Conservation (phyloP, 169 alveolate species). For the Haemoproteus tartakovskyi region DNA sequence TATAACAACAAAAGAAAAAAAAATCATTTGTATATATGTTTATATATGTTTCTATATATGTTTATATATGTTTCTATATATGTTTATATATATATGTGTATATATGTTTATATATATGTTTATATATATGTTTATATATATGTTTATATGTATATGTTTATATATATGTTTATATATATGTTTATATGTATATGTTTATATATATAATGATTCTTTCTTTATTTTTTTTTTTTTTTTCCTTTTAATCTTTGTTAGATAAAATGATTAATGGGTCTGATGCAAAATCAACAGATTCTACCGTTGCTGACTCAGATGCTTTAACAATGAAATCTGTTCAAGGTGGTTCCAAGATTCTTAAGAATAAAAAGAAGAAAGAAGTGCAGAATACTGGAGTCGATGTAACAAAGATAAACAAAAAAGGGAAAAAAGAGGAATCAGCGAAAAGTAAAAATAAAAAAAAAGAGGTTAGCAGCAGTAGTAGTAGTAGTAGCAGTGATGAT, state of each 20-base stretch:
- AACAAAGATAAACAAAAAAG: no score
- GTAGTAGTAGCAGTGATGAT: no score
- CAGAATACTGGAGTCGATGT: no score
- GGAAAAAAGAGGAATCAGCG: no score
- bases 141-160: background rate
- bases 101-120: background rate
- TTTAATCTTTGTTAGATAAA: no score
- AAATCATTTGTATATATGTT: background rate
- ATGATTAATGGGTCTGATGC: conserved; percentile 7
- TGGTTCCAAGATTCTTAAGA: no score
- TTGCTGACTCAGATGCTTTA: conserved; percentile 51
- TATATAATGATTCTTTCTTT: background rate
- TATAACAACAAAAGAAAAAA: no score
- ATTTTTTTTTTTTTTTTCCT: background rate
- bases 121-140: background rate
- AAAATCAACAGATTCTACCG: conserved; percentile 46
- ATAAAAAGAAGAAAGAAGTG: no score
- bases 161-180: background rate
- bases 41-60: background rate
- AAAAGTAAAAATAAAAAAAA: conserved; percentile 16
- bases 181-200: background rate
- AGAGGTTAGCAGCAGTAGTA: no score
- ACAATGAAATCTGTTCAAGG: no score
- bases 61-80: conserved; percentile 2
- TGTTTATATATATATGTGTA: conserved; percentile 38